Conservation (phyloP, 164 flowering plant genomes). For the Paratinospora sagittata region DNA sequence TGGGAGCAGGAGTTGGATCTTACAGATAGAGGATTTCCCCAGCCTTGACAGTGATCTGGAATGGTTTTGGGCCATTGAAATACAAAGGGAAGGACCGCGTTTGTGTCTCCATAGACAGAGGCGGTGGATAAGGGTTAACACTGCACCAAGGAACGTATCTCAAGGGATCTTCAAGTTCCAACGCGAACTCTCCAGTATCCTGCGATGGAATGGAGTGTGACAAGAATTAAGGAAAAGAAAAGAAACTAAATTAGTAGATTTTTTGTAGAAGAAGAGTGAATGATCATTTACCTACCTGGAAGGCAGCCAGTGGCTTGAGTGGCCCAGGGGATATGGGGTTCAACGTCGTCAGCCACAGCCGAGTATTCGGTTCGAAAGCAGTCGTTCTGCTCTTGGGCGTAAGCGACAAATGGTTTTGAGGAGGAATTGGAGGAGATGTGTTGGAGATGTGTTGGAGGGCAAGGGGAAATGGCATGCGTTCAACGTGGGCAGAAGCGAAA, state of each 20-base stretch:
- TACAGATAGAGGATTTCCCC: conserved; percentile 97
- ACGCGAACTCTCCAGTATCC: conserved; percentile 53
- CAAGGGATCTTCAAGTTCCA: conserved; percentile 64
- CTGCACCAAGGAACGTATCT: conserved; percentile 92
- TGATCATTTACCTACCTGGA: too few relatives aligned
- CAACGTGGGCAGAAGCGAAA: too few relatives aligned
- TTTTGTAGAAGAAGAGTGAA: too few relatives aligned
- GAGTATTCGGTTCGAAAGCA: too few relatives aligned
- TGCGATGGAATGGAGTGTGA: conserved; percentile 12
- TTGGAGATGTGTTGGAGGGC: too few relatives aligned
- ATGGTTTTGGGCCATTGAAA: conserved; percentile 83
- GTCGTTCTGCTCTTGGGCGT: too few relatives aligned
- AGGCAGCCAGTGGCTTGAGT: conserved; percentile 60
- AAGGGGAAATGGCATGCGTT: too few relatives aligned
- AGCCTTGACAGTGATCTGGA: conserved; percentile 70
- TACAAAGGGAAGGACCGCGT: conserved; percentile 56
- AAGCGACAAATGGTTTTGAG: too few relatives aligned
- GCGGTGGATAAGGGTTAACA: conserved; percentile 74
- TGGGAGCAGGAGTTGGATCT: too few relatives aligned
- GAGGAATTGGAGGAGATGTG: too few relatives aligned
- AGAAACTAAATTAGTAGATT: too few relatives aligned
- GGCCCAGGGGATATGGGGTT: conserved; percentile 72
- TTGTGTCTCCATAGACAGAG: conserved; percentile 31
- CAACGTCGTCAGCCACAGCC: too few relatives aligned
- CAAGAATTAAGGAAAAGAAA: background rate